Conservation (phyloP, 2,329 filamentous ascomycete genomes). For the Teratosphaeriaceae sp. region DNA sequence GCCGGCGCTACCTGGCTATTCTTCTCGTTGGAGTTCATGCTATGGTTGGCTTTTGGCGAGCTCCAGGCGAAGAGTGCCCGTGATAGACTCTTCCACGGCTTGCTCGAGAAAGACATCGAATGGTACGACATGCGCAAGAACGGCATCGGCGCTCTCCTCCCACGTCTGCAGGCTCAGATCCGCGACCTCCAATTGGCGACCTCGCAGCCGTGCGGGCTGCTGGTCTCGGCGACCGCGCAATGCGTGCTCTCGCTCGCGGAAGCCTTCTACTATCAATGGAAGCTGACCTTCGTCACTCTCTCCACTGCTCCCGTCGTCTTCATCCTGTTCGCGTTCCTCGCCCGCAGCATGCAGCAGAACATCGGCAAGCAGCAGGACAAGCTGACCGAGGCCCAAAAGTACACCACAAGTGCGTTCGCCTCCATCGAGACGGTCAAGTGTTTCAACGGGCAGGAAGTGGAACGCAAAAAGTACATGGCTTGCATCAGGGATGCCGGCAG, state of each 20-base stretch:
- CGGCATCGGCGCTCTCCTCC: constrained; percentile 65
- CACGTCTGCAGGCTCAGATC: constrained; percentile 70
- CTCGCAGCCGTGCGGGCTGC: constrained; percentile 70
- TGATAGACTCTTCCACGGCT: constrained; percentile 55
- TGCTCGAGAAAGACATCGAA: constrained; percentile 66
- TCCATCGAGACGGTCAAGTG: constrained; percentile 83
- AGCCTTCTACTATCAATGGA: constrained; percentile 76
- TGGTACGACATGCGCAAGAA: constrained; percentile 76
- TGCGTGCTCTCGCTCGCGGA: constrained; percentile 57
- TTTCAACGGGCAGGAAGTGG: constrained; percentile 68
- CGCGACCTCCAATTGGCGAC: constrained; percentile 74
- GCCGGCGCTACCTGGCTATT: constrained; percentile 61
- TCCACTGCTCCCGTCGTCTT: constrained; percentile 64
- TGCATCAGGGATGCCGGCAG: constrained; percentile 53
- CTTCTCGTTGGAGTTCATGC: constrained; percentile 58
- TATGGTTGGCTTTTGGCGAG: constrained; percentile 77
- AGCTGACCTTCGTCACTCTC: constrained; percentile 72
- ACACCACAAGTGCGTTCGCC: constrained; percentile 60
- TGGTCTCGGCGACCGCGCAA: constrained; percentile 55
- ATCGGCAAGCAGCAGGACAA: constrained; percentile 63
- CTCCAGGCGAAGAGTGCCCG: constrained; percentile 64
- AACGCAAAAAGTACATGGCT: constrained; percentile 58
- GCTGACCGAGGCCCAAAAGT: constrained; percentile 64
- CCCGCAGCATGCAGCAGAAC: constrained; percentile 54
- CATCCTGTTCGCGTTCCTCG: constrained; percentile 53